These are phyloP conservation scores for Claviceps purpurea DNA, from an alignment of 2,329 filamentous ascomycete species.

Conservation along the genomic window DNA sequence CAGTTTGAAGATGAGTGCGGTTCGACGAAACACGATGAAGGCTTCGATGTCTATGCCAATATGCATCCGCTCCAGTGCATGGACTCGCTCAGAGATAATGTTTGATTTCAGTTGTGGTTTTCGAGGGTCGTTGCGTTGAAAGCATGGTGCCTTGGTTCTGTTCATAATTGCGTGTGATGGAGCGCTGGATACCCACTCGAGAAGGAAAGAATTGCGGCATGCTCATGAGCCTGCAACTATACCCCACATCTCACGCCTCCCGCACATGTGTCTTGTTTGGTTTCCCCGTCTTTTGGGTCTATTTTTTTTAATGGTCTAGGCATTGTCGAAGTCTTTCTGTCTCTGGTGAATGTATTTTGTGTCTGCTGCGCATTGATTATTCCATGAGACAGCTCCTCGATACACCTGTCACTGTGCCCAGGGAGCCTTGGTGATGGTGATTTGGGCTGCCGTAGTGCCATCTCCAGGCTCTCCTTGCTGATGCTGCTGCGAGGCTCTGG, in stretches of 20 bases:
- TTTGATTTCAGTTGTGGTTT: conserved; percentile 3
- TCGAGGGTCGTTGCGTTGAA: conserved; percentile 2
- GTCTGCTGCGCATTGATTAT: neutral
- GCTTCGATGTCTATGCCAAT: neutral
- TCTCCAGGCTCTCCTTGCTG: conserved; percentile 10
- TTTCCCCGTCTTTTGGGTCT: conserved; percentile 7
- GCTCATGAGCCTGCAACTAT: conserved; percentile 15
- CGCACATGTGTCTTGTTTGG: conserved; percentile 5
- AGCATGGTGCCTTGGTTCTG: conserved; percentile 5
- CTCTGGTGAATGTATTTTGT: neutral
- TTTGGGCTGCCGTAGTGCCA: conserved; percentile 24
- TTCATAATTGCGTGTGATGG: conserved; percentile 9
- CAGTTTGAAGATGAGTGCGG: neutral
- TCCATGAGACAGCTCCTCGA: neutral
- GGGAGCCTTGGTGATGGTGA: conserved; percentile 31
- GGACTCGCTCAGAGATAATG: neutral
- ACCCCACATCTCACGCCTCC: conserved; percentile 11
- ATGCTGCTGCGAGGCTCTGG: conserved; percentile 12
- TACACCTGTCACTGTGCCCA: conserved; percentile 24
- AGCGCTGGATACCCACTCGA: conserved; percentile 20
- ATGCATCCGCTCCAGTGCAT: neutral
- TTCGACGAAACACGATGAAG: neutral
- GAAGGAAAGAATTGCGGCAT: conserved; percentile 12
- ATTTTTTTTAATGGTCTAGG: conserved; percentile 4
- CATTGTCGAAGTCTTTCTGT: conserved; percentile 1